Conservation (phyloP, 1,139 yeast species). For the Wickerhamiella pararugosa region DNA sequence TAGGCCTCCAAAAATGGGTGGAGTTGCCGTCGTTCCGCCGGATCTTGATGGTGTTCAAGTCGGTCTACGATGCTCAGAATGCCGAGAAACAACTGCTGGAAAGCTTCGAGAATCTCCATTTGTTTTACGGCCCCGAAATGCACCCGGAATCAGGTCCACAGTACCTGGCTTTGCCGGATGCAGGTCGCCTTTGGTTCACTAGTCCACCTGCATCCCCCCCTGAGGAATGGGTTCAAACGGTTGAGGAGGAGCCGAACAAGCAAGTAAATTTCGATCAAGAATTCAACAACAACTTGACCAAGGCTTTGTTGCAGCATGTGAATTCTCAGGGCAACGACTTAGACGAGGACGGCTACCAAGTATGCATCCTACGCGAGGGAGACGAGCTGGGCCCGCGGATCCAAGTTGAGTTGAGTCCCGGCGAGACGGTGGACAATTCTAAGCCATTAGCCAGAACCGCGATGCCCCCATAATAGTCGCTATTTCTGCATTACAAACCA, state of each 20-base stretch:
- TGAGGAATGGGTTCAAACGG: conserved; percentile 26
- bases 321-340: no score
- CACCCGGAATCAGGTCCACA: conserved; percentile 12
- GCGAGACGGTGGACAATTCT: no score
- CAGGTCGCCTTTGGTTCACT: conserved; percentile 28
- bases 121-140: conserved; percentile 16
- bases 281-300: conserved; percentile 11
- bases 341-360: no score
- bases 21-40: conserved; percentile 20
- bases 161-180: conserved; percentile 26
- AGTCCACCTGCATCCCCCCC: conserved; percentile 35
- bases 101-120: conserved; percentile 7
- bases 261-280: conserved; percentile 16
- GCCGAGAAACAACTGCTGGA: conserved; percentile 14
- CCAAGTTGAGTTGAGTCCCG: no score
- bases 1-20: conserved; percentile 2
- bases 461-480: no score
- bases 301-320: conserved; percentile 9
- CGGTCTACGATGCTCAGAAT: conserved; percentile 18
- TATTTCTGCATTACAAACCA: no score
- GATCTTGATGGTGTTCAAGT: conserved; percentile 23
- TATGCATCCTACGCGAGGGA: no score
- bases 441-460: no score
- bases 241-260: conserved; percentile 28
- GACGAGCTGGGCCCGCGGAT: no score